Percentiles rank a stretch among this genome's conserved stretches.
These are phyloP conservation scores for Danielozyma ontarioensis DNA, from an alignment of 805 yeast species.

Conservation along the genomic window DNA sequence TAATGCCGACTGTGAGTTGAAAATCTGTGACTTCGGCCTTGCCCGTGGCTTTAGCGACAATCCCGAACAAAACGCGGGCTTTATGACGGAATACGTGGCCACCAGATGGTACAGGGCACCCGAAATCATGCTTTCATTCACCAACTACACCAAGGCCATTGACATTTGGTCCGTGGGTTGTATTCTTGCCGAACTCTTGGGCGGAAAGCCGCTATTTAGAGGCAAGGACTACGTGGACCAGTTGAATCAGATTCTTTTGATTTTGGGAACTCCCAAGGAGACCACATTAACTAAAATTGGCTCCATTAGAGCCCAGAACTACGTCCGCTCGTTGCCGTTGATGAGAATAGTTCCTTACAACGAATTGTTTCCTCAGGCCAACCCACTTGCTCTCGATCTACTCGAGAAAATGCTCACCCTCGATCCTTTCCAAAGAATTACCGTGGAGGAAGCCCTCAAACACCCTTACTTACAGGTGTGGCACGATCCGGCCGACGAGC, in stretches of 20 bases:
- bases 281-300: constrained; percentile 48
- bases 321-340: constrained; percentile 79
- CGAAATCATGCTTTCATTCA: constrained; percentile 91
- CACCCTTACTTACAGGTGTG: constrained; percentile 88
- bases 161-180: constrained; percentile 99
- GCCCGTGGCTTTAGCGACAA: constrained; percentile 87
- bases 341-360: constrained; percentile 75
- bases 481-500: constrained; percentile 75
- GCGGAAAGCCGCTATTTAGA: constrained; percentile 86
- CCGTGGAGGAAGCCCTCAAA: constrained; percentile 80
- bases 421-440: constrained; percentile 78
- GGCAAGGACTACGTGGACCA: constrained; percentile 97
- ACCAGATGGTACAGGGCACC: constrained; percentile 99
- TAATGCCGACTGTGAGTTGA: constrained; percentile 94
- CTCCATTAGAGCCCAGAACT: constrained; percentile 84
- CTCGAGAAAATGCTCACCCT: constrained; percentile 70
- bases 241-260: constrained; percentile 76
- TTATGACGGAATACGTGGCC: constrained; percentile 94
- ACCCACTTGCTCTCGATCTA: constrained; percentile 80
- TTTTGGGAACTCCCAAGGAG: constrained; percentile 85
- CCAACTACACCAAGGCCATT: constrained; percentile 92
- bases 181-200: constrained; percentile 87
- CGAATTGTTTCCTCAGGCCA: constrained; percentile 75
- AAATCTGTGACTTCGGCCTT: constrained; percentile 93
- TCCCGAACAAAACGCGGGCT: constrained; percentile 85